Evolutionary conservation across 129 eudicot genomes (phyloP).

Genomic region (Ambrosia artemisiifolia): DNA sequence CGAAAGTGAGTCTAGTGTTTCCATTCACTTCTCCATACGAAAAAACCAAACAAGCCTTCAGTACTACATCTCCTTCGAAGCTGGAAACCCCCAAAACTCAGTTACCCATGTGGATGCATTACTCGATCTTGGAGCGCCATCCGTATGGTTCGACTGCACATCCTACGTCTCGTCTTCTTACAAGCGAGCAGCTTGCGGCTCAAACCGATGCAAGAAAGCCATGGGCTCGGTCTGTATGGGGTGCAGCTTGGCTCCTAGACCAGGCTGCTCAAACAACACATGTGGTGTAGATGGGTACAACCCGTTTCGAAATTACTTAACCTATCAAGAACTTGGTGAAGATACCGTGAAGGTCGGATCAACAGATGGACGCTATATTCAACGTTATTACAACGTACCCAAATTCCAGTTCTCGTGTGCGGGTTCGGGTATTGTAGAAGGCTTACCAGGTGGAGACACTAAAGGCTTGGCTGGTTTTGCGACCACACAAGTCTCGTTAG

Average conservation of each 20-base stretch:
- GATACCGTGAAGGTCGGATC: constrained; percentile 30
- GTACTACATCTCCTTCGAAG: constrained; percentile 35
- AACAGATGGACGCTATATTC: constrained; percentile 5
- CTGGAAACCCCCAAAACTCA: constrained; percentile 20
- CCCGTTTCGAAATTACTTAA: constrained; percentile 21
- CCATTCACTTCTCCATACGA: constrained; percentile 33
- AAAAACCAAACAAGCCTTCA: constrained; percentile 39
- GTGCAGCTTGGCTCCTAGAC: constrained; percentile 40
- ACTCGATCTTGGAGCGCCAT: constrained; percentile 43
- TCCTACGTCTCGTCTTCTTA: constrained; percentile 43
- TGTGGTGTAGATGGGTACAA: constrained; percentile 40
- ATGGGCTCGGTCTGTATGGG: constrained; percentile 28
- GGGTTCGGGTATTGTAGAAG: background rate
- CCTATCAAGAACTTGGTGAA: constrained; percentile 31
- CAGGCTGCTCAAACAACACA: constrained; percentile 53
- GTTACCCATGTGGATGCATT: constrained; percentile 18
- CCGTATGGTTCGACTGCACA: constrained; percentile 38
- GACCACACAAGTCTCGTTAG: constrained; percentile 26
- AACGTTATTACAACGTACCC: background rate
- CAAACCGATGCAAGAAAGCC: constrained; percentile 32
- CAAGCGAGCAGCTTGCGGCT: constrained; percentile 33
- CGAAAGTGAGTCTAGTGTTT: too few relatives aligned
- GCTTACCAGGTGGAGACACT: constrained; percentile 25
- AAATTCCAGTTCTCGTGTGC: constrained; percentile 32
- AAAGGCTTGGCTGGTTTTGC: constrained; percentile 44